Percentiles rank a stretch among this genome's conserved stretches.
Conservation (phyloP, 1,284 basidiomycete genomes). For the Boletus mariae region DNA sequence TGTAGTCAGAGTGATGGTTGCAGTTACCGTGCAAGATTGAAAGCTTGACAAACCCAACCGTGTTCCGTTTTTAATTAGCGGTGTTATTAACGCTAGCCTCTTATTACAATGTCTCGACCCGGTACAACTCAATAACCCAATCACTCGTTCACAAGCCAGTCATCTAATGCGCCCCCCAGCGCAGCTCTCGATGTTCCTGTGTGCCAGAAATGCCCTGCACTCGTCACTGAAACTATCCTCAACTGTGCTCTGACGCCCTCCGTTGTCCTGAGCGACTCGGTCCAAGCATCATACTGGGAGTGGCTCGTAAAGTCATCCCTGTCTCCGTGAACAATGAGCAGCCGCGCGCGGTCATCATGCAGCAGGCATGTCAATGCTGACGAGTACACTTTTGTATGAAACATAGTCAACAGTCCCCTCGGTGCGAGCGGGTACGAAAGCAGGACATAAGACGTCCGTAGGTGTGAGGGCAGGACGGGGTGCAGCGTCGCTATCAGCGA, state of each 20-base stretch:
- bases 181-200: constrained; percentile 16
- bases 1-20: constrained; percentile 21
- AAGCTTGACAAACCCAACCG: too few relatives aligned
- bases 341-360: constrained; percentile 39
- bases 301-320: constrained; percentile 67
- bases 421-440: constrained; percentile 76
- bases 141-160: constrained; percentile 15
- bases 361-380: constrained; percentile 48
- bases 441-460: constrained; percentile 62
- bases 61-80: too few relatives aligned
- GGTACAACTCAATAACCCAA: background rate
- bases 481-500: constrained; percentile 66
- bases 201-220: constrained; percentile 49
- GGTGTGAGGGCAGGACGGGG: constrained; percentile 43
- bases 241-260: constrained; percentile 21
- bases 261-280: constrained; percentile 34
- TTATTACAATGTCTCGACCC: background rate
- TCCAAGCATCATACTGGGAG: constrained; percentile 57
- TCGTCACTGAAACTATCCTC: constrained; percentile 34
- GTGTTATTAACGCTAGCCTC: too few relatives aligned
- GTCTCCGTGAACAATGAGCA: constrained; percentile 69
- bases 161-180: constrained; percentile 18
- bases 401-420: constrained; percentile 64
- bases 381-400: constrained; percentile 54
- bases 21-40: too few relatives aligned